A percentile compares a stretch with the other conserved stretches of the same genome.
Conservation (phyloP, 495 filamentous ascomycete species). For the Platismatia glauca region DNA sequence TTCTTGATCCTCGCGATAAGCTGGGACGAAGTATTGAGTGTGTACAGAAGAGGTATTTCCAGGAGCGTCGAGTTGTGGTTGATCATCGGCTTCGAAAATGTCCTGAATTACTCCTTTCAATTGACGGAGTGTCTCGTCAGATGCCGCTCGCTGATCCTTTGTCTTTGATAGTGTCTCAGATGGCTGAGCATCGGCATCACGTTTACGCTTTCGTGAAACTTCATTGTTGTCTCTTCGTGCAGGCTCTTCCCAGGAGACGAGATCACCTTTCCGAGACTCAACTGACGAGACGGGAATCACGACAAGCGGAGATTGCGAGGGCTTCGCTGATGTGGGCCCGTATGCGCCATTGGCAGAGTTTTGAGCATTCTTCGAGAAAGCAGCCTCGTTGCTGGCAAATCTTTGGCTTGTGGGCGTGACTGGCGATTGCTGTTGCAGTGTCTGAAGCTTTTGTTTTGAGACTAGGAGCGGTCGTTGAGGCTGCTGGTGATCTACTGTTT, state of each 20-base stretch:
- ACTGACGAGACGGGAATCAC: slow-evolving; percentile 18
- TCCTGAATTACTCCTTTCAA: slow-evolving; percentile 59
- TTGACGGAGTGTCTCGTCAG: slow-evolving; percentile 59
- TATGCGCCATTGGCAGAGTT: not conserved
- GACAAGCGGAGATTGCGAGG: slow-evolving; percentile 14
- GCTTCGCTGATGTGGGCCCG: not conserved
- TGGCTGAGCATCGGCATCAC: slow-evolving; percentile 26
- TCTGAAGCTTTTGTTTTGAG: not conserved
- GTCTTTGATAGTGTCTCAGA: slow-evolving; percentile 31
- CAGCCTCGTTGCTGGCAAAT: not conserved
- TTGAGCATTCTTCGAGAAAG: slow-evolving; percentile 1
- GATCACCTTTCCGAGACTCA: slow-evolving; percentile 15
- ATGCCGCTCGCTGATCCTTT: slow-evolving; percentile 69
- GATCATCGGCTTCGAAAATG: slow-evolving; percentile 72
- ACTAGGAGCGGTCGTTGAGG: not conserved
- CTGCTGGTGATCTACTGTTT: not conserved
- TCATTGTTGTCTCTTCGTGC: not conserved
- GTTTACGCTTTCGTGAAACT: slow-evolving; percentile 20
- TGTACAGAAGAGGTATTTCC: slow-evolving; percentile 30
- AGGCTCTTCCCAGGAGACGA: slow-evolving; percentile 13
- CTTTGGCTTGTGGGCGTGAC: slow-evolving; percentile 4
- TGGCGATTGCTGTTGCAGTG: slow-evolving; percentile 8
- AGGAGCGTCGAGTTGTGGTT: slow-evolving; percentile 43
- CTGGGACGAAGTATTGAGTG: slow-evolving; percentile 36
- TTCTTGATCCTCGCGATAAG: slow-evolving; percentile 41